These are phyloP conservation scores for Talaromyces atroroseus DNA, from an alignment of 2,329 filamentous ascomycete genomes.

Conservation along the genomic window DNA sequence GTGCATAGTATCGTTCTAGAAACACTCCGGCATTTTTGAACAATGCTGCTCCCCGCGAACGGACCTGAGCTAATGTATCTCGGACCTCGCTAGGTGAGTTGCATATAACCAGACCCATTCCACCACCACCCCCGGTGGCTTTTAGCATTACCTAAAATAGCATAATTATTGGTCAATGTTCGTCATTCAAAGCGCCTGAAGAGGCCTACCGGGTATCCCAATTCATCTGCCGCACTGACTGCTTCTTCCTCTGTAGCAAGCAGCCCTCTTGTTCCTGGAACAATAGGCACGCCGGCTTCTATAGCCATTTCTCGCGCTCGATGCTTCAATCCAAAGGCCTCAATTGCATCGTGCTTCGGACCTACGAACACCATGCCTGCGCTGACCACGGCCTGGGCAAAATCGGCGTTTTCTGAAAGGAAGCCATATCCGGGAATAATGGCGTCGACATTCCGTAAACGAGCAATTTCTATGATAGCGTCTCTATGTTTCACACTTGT, in stretches of 20 bases:
- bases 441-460: slow-evolving; percentile 27
- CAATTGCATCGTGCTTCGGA: slow-evolving; percentile 50
- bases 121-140: slow-evolving; percentile 73
- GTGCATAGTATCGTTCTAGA: slow-evolving; percentile 74
- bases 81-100: slow-evolving; percentile 62
- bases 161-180: neutral
- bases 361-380: slow-evolving; percentile 58
- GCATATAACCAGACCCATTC: slow-evolving; percentile 79
- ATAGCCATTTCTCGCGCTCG: slow-evolving; percentile 49
- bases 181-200: no score
- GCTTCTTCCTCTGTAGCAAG: slow-evolving; percentile 46
- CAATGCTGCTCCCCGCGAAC: slow-evolving; percentile 68
- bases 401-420: slow-evolving; percentile 58
- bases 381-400: slow-evolving; percentile 49
- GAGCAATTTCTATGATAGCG: neutral
- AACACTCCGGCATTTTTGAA: slow-evolving; percentile 75
- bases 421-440: slow-evolving; percentile 66
- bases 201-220: slow-evolving; percentile 45
- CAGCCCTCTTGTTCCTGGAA: slow-evolving; percentile 49
- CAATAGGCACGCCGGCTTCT: slow-evolving; percentile 49
- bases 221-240: slow-evolving; percentile 32
- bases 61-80: slow-evolving; percentile 64
- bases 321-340: slow-evolving; percentile 52
- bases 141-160: slow-evolving; percentile 61
- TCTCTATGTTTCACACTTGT: slow-evolving; percentile 2